These are phyloP conservation scores for Zasmidium angulare DNA, from an alignment of 2,329 filamentous ascomycete genomes.

Conservation along the genomic window DNA sequence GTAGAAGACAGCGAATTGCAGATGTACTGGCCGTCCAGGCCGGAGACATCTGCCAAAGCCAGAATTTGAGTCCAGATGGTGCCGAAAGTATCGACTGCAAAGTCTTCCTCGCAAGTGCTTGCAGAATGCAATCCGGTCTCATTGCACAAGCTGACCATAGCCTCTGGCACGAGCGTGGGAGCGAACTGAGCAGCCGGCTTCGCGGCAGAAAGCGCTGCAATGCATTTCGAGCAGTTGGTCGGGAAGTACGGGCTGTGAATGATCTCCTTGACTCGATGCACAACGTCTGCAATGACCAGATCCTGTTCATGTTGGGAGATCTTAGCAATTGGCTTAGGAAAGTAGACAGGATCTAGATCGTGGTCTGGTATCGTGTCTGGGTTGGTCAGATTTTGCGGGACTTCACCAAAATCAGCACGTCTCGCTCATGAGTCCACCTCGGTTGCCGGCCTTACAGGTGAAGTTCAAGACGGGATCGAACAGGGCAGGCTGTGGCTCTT, in stretches of 20 bases:
- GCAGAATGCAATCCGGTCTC: constrained; percentile 49
- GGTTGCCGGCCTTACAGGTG: constrained; percentile 38
- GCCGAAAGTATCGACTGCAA: constrained; percentile 50
- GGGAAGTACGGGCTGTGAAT: constrained; percentile 32
- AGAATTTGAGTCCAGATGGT: constrained; percentile 60
- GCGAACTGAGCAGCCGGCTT: constrained; percentile 53
- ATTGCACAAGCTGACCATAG: constrained; percentile 54
- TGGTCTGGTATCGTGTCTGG: constrained; percentile 52
- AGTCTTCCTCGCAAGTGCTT: constrained; percentile 50
- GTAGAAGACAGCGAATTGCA: constrained; percentile 50
- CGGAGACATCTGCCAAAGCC: constrained; percentile 53
- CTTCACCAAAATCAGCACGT: background rate
- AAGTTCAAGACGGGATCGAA: constrained; percentile 55
- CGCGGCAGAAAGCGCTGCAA: constrained; percentile 51
- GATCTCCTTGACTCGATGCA: constrained; percentile 49
- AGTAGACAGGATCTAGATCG: constrained; percentile 53
- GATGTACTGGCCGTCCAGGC: constrained; percentile 58
- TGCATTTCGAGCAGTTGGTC: constrained; percentile 55
- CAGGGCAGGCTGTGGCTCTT: constrained; percentile 55
- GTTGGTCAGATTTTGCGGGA: constrained; percentile 54
- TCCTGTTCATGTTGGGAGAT: constrained; percentile 43
- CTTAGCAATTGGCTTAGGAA: constrained; percentile 48
- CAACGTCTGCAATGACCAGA: constrained; percentile 44
- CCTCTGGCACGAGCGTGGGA: constrained; percentile 50
- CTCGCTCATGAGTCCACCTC: background rate